These are phyloP conservation scores for Leccinum fallax DNA, from an alignment of 1,284 basidiomycete species.

Conservation along the genomic window DNA sequence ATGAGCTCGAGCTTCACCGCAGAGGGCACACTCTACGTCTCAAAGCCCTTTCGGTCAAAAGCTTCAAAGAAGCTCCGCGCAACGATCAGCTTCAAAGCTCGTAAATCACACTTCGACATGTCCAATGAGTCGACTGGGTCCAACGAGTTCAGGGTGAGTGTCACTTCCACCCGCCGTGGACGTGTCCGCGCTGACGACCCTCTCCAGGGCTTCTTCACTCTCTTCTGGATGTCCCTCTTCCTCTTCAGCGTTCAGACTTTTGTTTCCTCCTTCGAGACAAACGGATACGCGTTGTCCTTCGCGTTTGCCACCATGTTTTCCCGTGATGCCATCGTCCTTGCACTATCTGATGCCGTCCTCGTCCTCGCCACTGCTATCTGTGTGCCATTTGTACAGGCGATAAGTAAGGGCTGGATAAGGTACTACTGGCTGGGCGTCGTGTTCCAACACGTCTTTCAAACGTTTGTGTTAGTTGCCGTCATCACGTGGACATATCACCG, in stretches of 20 bases:
- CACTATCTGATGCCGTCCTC: slow-evolving; percentile 82
- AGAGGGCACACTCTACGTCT: slow-evolving; percentile 71
- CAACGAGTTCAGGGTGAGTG: slow-evolving; percentile 85
- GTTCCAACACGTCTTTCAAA: slow-evolving; percentile 81
- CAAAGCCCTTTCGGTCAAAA: slow-evolving; percentile 70
- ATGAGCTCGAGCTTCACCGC: slow-evolving; percentile 51
- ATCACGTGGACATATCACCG: slow-evolving; percentile 86
- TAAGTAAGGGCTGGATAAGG: slow-evolving; percentile 72
- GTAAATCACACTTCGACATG: slow-evolving; percentile 84
- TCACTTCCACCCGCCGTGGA: neutral
- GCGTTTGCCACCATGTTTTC: slow-evolving; percentile 90
- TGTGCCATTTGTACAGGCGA: slow-evolving; percentile 81
- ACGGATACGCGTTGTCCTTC: slow-evolving; percentile 79
- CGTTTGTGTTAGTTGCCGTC: slow-evolving; percentile 65
- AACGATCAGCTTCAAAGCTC: slow-evolving; percentile 81
- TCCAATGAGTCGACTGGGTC: slow-evolving; percentile 69
- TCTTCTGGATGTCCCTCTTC: slow-evolving; percentile 87
- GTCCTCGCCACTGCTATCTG: slow-evolving; percentile 76
- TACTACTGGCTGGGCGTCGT: slow-evolving; percentile 64
- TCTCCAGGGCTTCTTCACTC: slow-evolving; percentile 82
- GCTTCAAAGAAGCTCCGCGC: slow-evolving; percentile 70
- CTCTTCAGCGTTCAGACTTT: slow-evolving; percentile 80
- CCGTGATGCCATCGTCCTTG: slow-evolving; percentile 81
- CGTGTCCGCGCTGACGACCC: slow-evolving; percentile 6
- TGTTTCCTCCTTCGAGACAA: slow-evolving; percentile 73